Conservation (phyloP, 2,329 filamentous ascomycete genomes). For the Chaetomium sp. region DNA sequence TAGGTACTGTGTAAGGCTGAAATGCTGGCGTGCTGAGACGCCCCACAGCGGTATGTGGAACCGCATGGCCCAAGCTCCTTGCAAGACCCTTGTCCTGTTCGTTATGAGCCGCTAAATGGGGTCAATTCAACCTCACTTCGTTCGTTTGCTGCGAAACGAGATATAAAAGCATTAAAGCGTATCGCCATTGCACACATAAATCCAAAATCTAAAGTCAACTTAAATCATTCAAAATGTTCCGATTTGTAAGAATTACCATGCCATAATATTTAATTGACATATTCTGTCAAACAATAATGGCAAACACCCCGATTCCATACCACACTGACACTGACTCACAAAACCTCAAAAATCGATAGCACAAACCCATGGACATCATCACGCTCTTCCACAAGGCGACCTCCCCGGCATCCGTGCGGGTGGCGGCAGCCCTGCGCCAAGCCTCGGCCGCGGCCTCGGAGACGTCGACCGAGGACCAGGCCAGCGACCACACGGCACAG, state of each 20-base stretch:
- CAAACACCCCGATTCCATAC: no score
- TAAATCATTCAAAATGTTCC: conserved; percentile 27
- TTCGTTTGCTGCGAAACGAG: not conserved
- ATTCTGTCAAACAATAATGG: not conserved
- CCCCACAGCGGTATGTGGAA: not conserved
- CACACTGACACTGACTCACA: not conserved
- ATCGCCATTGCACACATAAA: not conserved
- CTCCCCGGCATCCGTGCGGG: conserved; percentile 70
- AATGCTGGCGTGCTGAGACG: not conserved
- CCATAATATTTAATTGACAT: not conserved
- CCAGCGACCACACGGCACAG: conserved; percentile 56
- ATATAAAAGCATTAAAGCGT: not conserved
- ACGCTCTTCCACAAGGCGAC: conserved; percentile 92
- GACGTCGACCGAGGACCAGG: conserved; percentile 73
- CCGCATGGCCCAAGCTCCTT: conserved; percentile 14
- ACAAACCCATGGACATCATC: conserved; percentile 83
- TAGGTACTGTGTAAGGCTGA: no score
- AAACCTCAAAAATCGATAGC: no score
- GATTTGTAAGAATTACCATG: conserved; percentile 22
- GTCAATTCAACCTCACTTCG: not conserved
- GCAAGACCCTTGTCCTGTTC: no score
- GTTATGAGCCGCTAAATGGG: no score
- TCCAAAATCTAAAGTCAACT: not conserved
- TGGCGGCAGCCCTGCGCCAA: conserved; percentile 78
- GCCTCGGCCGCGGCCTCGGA: conserved; percentile 69